Conservation (phyloP, 768 basidiomycete species). For the Pleurotus ostreatus region DNA sequence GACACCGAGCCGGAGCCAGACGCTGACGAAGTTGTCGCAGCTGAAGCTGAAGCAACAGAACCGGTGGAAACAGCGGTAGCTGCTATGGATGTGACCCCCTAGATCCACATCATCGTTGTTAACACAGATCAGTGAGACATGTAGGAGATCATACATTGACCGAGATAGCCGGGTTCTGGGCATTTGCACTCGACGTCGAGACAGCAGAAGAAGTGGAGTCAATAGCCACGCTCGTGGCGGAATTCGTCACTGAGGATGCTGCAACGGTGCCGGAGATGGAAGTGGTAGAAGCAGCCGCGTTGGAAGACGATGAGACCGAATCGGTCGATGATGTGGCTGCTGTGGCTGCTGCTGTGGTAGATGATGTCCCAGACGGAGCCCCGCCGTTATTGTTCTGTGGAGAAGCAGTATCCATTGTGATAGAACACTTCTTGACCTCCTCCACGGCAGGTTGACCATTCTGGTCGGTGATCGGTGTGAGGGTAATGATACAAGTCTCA, state of each 20-base stretch:
- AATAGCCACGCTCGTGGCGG: constrained; percentile 10
- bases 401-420: constrained; percentile 23
- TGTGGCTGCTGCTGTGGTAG: constrained; percentile 14
- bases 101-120: not conserved
- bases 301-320: constrained; percentile 7
- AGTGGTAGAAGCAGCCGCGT: constrained; percentile 3
- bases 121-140: not conserved
- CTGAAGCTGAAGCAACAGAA: constrained; percentile 6
- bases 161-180: constrained; percentile 7
- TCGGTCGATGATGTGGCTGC: constrained; percentile 11
- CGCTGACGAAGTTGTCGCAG: constrained; percentile 10
- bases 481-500: constrained; percentile 55
- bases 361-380: not conserved
- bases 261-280: not conserved
- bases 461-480: constrained; percentile 49
- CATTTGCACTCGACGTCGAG: constrained; percentile 5
- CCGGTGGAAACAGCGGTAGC: constrained; percentile 1
- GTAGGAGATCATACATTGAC: constrained; percentile 10
- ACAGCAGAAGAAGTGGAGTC: constrained; percentile 14
- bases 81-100: constrained; percentile 3
- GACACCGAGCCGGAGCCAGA: not conserved
- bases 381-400: constrained; percentile 8
- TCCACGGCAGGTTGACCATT: constrained; percentile 46
- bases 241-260: constrained; percentile 6
- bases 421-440: constrained; percentile 50